Conservation (phyloP, 1,284 basidiomycete genomes). For the Leccinum subfulvum region DNA sequence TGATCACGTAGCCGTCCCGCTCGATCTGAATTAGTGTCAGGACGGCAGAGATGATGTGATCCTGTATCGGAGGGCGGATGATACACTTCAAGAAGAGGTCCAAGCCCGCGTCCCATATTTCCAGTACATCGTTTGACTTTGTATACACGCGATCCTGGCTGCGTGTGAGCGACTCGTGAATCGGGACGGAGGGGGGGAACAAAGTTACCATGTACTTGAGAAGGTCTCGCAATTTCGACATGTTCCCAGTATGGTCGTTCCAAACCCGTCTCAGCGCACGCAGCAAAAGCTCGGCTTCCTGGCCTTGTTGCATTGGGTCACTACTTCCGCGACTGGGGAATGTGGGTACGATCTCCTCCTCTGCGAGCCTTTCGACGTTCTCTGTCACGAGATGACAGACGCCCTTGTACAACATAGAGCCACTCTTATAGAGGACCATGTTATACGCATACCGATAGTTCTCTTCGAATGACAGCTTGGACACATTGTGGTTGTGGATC, state of each 20-base stretch:
- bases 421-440: conserved; percentile 86
- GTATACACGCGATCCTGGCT: conserved; percentile 88
- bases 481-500: conserved; percentile 94
- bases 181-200: neutral
- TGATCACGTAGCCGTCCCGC: conserved; percentile 88
- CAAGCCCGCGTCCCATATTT: conserved; percentile 83
- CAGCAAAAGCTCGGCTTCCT: conserved; percentile 83
- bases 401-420: conserved; percentile 87
- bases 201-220: conserved; percentile 90
- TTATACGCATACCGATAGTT: conserved; percentile 95
- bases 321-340: conserved; percentile 63
- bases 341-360: conserved; percentile 75
- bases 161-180: conserved; percentile 18
- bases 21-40: conserved; percentile 89
- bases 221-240: conserved; percentile 88
- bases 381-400: conserved; percentile 77
- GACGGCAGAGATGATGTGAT: conserved; percentile 79
- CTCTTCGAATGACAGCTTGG: conserved; percentile 93
- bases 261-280: conserved; percentile 85
- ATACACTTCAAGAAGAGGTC: conserved; percentile 86
- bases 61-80: conserved; percentile 80
- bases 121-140: conserved; percentile 66
- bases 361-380: conserved; percentile 82
- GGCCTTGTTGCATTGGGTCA: conserved; percentile 62
- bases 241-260: conserved; percentile 92